Evolutionary conservation across 805 yeast species (phyloP), one percentile per base, ranked within the genome.

Genomic region (Cyberlindnera euphorbiiphila): DNA sequence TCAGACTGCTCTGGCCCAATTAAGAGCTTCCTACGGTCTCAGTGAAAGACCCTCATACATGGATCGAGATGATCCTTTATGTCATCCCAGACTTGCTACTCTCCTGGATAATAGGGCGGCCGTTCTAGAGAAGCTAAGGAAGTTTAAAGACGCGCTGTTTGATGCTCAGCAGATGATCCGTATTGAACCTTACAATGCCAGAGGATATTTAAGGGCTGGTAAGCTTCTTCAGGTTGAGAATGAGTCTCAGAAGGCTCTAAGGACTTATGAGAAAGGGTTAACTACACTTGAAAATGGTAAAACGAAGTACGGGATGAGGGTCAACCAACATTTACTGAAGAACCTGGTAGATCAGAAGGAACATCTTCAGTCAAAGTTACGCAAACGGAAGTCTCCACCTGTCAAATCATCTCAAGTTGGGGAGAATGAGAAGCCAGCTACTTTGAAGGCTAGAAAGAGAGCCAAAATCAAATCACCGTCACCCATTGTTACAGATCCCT

Each of bases 61-160:
- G 9, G 27, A 22, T 8, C 19, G 15, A 0, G 34, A 29, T 3
- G 51, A 42, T 9, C 14, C 17, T 8, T 9, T 44, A 3, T 33
- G 36, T 23, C 59, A 55, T 27, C 59, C 59, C 0, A 49, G 46
- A 32, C 36, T 55, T 6, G 41, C 38, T 2, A 35, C 54, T 0
- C 15, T 55, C 13, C 38, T 51, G n/a, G 58, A 53, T 25, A 39
- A 44, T 22, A 34, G 59, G 15, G 52, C 57, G 9, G 52, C 55
- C 2, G 42, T 47, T 1, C 36, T 38, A 16, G 53, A 51, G 36
- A 53, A 48, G 26, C 21, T 43, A 17, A 30, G 37, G 2, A 36
- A 35, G 15, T 15, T 17, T 5, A 28, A 29, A 3, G 45, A 44
- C 6, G 56, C 57, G 1, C 15, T 52, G 14, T 13, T 18, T 1